phyloP scores from a whole-genome alignment of 768 basidiomycete genomes.

The Rubroboletus satanas region DNA sequence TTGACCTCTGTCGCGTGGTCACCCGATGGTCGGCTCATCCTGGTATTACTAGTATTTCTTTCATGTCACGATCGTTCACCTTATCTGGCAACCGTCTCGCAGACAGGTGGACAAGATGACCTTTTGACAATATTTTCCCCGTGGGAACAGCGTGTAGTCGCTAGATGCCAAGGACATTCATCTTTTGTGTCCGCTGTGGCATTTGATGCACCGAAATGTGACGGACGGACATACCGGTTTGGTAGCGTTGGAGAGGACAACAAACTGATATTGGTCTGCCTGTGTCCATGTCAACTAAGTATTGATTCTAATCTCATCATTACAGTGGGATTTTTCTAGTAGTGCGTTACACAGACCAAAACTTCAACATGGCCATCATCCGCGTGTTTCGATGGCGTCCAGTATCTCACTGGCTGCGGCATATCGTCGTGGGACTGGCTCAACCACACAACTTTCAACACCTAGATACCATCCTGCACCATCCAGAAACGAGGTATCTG shows the following conservation, averaged over 20 bases:
- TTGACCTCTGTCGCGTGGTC: conserved; percentile 92
- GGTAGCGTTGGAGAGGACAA: conserved; percentile 97
- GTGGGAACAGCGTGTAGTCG: conserved; percentile 90
- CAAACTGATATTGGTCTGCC: conserved; percentile 78
- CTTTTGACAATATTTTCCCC: conserved; percentile 92
- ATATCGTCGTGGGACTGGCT: conserved; percentile 56
- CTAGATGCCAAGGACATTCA: conserved; percentile 94
- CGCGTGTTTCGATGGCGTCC: conserved; percentile 75
- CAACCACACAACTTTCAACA: conserved; percentile 51
- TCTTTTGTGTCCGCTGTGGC: conserved; percentile 88
- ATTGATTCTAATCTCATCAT: background rate
- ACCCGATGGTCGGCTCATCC: conserved; percentile 89
- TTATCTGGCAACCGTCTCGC: conserved; percentile 5
- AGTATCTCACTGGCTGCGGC: conserved; percentile 68
- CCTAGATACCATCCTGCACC: conserved; percentile 83
- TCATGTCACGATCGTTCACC: background rate
- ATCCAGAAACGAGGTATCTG: conserved; percentile 83
- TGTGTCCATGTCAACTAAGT: background rate
- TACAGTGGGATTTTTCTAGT: conserved; percentile 91
- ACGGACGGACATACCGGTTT: conserved; percentile 89
- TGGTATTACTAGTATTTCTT: conserved; percentile 41
- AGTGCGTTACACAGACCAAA: conserved; percentile 89
- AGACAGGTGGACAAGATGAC: conserved; percentile 98
- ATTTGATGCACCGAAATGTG: conserved; percentile 87
- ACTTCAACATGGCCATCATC: conserved; percentile 63